Percentiles rank a stretch among this genome's conserved stretches.
phyloP scores from a whole-genome alignment of 495 filamentous ascomycete genomes.

The Thermothielavioides terrestris region DNA sequence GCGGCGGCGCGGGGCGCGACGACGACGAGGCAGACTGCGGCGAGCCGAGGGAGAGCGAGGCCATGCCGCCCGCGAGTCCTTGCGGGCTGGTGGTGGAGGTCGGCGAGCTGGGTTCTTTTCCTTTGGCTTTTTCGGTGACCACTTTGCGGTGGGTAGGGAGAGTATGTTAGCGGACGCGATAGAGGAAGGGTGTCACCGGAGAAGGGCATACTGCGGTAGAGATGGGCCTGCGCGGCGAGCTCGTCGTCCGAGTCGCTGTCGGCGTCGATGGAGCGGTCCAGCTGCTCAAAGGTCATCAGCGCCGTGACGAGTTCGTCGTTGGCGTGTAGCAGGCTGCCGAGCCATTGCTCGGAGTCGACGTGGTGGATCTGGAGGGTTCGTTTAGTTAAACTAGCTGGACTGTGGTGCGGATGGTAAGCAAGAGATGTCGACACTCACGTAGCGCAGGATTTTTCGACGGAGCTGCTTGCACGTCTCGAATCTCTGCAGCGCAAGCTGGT shows the following conservation, averaged over 20 bases:
- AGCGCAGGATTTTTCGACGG: conserved; percentile 74
- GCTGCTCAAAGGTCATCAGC: conserved; percentile 86
- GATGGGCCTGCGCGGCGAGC: conserved; percentile 46
- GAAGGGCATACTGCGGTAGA: conserved; percentile 39
- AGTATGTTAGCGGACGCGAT: background rate
- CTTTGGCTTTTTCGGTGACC: conserved; percentile 42
- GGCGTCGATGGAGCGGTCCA: conserved; percentile 91
- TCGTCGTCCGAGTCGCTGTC: conserved; percentile 90
- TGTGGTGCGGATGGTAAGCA: no score
- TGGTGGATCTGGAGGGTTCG: conserved; percentile 53
- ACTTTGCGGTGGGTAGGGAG: conserved; percentile 24
- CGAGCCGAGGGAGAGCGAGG: conserved; percentile 31
- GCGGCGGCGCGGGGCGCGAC: conserved; percentile 33
- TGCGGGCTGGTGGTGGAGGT: conserved; percentile 24
- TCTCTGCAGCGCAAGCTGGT: conserved; percentile 59
- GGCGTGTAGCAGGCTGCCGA: conserved; percentile 70
- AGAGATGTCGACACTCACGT: conserved; percentile 52
- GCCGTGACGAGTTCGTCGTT: conserved; percentile 85
- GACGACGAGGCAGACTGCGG: conserved; percentile 27
- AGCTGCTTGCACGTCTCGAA: conserved; percentile 84
- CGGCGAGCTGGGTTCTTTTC: conserved; percentile 35
- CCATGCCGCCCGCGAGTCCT: no score
- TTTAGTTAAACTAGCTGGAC: no score
- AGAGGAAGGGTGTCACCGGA: background rate
- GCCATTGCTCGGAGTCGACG: conserved; percentile 73